Evolutionary conservation across 331 rosid species (phyloP).

Genomic region (Malus hybrid): DNA sequence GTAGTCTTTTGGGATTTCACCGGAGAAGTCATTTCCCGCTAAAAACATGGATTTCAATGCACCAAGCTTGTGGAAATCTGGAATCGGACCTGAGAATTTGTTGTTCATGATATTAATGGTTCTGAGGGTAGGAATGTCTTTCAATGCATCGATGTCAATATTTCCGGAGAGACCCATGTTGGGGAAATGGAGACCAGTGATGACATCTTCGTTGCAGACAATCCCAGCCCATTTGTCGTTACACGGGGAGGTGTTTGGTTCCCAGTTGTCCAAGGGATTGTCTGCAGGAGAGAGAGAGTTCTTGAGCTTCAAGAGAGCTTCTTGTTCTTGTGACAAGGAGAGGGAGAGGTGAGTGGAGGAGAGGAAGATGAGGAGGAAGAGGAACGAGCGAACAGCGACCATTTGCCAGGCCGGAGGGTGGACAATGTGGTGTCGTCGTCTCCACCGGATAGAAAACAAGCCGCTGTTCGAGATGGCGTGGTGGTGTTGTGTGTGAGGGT

Average conservation of each 20-base stretch:
- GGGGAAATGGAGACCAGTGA: slow-evolving; percentile 41
- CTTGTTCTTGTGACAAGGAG: slow-evolving; percentile 25
- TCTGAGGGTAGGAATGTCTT: slow-evolving; percentile 35
- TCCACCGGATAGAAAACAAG: slow-evolving; percentile 40
- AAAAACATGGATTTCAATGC: slow-evolving; percentile 46
- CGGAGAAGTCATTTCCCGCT: slow-evolving; percentile 41
- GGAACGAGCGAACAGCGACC: slow-evolving; percentile 53
- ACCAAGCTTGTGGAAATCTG: slow-evolving; percentile 45
- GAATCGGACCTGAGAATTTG: slow-evolving; percentile 65
- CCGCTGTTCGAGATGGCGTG: slow-evolving; percentile 57
- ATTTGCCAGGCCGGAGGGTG: slow-evolving; percentile 37
- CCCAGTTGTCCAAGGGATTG: slow-evolving; percentile 38
- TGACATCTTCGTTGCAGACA: slow-evolving; percentile 25
- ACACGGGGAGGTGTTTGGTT: slow-evolving; percentile 42
- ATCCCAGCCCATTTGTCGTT: slow-evolving; percentile 46
- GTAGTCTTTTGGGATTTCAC: slow-evolving; percentile 42
- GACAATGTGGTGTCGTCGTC: not conserved
- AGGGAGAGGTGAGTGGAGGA: slow-evolving; percentile 1
- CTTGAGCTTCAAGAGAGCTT: slow-evolving; percentile 53
- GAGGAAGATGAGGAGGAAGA: not conserved
- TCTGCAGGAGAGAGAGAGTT: slow-evolving; percentile 31
- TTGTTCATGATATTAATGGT: slow-evolving; percentile 46
- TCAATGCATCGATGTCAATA: slow-evolving; percentile 38
- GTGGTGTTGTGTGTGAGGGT: not conserved
- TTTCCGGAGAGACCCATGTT: slow-evolving; percentile 44